Evolutionary conservation across 805 yeast species (phyloP), one percentile per base, ranked within the genome.

Genomic region (Kodamaea jinghongensis): DNA sequence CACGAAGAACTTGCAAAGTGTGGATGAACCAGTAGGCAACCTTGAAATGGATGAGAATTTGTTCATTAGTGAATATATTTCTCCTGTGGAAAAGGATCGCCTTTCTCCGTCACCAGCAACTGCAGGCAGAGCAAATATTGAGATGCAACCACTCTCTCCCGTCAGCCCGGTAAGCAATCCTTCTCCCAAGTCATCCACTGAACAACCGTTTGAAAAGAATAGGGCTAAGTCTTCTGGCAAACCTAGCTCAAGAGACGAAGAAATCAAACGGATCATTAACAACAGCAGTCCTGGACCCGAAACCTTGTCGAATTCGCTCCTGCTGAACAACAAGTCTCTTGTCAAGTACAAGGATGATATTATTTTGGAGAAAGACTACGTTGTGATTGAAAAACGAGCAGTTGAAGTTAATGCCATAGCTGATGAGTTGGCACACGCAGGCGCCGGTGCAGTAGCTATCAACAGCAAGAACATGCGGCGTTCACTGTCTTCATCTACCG

Each of bases 361-460:
- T 15, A 70, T 75, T 17, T 65, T 81, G 41, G 96, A 88, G 51
- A 81, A 79, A 48, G 97, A 89, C 54, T 91, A 91, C 52, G 98
- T 91, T 25, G 95, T 91, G 28, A 90, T 91, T 20, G 98, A 91
- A 59, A 93, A 91, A 59, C 76, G 95, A 36, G 87, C 93, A 0
- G 97, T 91, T 3, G 98, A 93, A 57, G 95, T 91, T 6, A 91
- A 91, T 65, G 91, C 96, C 2, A 71, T 93, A 42, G 99, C 99
- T 2, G 98, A 91, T 60, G 96, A 90, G 58, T 66, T 91, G 37
- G 90, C 87, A 11, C 66, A 69, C 43, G 81, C 81, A 2, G 81
- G 81, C 1, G 61, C 70, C 41, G 72, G 75, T 5, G 70, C 73
- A 4, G 71, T 73, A 23, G 81, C 76, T 1, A 70, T 68, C n/a